Evolutionary conservation across 2,329 filamentous ascomycete genomes (phyloP), one percentile per base, ranked within the genome.

Genomic region (Cladophialophora immunda): DNA sequence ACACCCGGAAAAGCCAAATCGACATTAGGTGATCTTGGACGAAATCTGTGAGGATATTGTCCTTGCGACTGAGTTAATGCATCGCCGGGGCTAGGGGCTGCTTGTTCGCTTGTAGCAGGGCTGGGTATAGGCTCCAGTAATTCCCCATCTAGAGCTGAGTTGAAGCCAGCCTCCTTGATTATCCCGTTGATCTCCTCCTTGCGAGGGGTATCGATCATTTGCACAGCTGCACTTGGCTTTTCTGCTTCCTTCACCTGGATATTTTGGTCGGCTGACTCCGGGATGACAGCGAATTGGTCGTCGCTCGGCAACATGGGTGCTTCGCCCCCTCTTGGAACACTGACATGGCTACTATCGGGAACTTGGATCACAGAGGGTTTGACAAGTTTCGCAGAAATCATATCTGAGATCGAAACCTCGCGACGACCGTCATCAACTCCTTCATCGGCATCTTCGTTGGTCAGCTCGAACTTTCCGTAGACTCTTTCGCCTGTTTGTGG

Each of bases 401-500:
- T 82, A 25, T 92, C 89, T 2, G 76, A 75, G 78, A 91, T 90
- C 0, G 77, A 73, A 32, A 93, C 66, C 6, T 82, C 82, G n/a
- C 89, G 84, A 57, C 85, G 81, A 0, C 90, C 90, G 67, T 89
- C 84, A 64, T 90, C 85, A 58, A 82, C 80, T 9, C 81, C 82
- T 9, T 81, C 81, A 15, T 84, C 83, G 0, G 86, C 86, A 13
- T 87, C 87, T 11, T 87, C 86, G 6, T 88, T 85, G 7, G 75
- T 75, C 11, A 86, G 88, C 73, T 96, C 92, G 70, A 96, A 95
- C 65, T 89, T 91, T 68, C 86, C 88, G 72, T 94, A 97, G 9
- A 92, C 78, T 9, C 92, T 85, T 68, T 90, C 83, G 0, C 92
- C 93, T 0, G 90, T 89, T 45, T 85, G 79, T 11, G 88, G 84